Conservation (phyloP, 495 filamentous ascomycete species). For the Choiromyces venosus region DNA sequence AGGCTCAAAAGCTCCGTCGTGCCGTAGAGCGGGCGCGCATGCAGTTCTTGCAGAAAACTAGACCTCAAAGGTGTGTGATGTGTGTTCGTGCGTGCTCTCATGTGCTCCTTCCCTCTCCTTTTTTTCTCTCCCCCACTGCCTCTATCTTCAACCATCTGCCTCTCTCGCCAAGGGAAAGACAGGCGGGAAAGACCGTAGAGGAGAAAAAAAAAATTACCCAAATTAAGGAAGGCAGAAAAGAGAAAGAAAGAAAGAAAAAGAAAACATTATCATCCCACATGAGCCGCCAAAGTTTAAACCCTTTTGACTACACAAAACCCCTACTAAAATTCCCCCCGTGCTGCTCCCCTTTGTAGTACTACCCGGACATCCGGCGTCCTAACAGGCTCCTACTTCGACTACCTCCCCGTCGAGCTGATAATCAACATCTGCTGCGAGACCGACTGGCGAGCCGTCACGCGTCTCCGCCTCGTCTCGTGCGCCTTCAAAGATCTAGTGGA, state of each 20-base stretch:
- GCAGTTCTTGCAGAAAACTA: constrained; percentile 36
- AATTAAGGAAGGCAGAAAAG: not conserved
- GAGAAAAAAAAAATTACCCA: not conserved
- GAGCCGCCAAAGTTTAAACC: constrained; percentile 10
- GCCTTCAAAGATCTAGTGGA: constrained; percentile 41
- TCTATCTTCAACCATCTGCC: not conserved
- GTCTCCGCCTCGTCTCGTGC: constrained; percentile 38
- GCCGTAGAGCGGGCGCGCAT: constrained; percentile 36
- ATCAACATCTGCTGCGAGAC: constrained; percentile 39
- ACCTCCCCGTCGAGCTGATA: constrained; percentile 40
- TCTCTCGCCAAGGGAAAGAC: not conserved
- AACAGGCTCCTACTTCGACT: constrained; percentile 39
- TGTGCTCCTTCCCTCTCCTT: not conserved
- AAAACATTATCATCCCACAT: not conserved
- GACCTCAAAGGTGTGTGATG: constrained; percentile 29
- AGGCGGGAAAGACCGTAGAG: not conserved
- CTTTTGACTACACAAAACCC: not conserved
- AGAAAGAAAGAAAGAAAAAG: constrained; percentile 2
- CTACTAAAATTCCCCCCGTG: constrained; percentile 14
- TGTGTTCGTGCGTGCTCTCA: not conserved
- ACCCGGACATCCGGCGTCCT: constrained; percentile 16
- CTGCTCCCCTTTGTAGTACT: constrained; percentile 7
- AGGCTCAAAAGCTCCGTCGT: constrained; percentile 31
- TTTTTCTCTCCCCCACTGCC: not conserved
- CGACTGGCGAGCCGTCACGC: constrained; percentile 27